Evolutionary conservation across 306 rosid genomes (phyloP), one percentile per base, ranked within the genome.

Genomic region (Quercus engelmannii): DNA sequence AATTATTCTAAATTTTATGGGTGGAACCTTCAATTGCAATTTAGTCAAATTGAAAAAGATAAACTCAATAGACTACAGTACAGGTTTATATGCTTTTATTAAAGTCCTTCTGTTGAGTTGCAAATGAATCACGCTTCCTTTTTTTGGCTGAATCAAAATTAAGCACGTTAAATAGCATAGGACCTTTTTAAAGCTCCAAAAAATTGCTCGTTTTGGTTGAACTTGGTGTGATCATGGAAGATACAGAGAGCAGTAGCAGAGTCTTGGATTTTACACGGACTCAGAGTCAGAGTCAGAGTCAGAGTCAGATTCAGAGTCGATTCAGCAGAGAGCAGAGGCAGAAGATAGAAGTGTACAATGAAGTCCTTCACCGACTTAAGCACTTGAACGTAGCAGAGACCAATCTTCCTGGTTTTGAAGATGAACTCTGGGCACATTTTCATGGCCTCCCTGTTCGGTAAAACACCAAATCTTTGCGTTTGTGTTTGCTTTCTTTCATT

Each of bases 371-470:
- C 74, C 86, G 85, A 71, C 94, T 94, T 31, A 75, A 67, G 78
- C 86, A 83, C 74, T 89, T 85, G 83, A 87, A 90, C 70, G 83
- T 83, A 5, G 81, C 85, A 19, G 97, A 91, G 65, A 83, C 91
- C 51, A 6, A 46, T 55, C 43, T 74, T 81, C 88, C 92, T 67
- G 91, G 79, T 58, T 94, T 94, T 68, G 92, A 92, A 54, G 91
- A 86, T 33, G 86, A 94, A 30, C 97, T 94, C 70, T 94, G 96
- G 97, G 77, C 79, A 1, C 98, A 94, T 78, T 94, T 94, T 72
- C 51, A 68, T 89, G 87, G 92, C 28, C 96, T 94, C 68, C 91
- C 98, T 54, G 49, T 87, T 8, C 85, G 96, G 97, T 89, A 38
- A 38, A 86, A 61, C 4, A 15, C 33, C 31, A 13, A 17, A 76